phyloP scores from a whole-genome alignment of 2,329 filamentous ascomycete species.

The Phaeophleospora eucalypticola region DNA sequence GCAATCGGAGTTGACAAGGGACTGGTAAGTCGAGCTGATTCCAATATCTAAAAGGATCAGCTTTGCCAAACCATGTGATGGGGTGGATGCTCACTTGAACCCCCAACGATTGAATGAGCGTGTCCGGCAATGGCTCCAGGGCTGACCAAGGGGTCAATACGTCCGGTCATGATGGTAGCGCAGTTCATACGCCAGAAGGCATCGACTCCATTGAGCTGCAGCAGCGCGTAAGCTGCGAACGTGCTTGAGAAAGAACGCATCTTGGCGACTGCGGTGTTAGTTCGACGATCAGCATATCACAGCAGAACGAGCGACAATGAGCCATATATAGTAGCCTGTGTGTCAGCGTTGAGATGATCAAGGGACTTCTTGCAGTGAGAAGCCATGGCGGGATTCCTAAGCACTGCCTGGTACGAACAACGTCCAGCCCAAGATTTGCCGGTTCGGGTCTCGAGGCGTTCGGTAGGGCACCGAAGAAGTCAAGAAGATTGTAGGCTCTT shows the following conservation, averaged over 20 bases:
- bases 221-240: conserved; percentile 9
- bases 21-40: conserved; percentile 57
- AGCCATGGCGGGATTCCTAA: conserved; percentile 9
- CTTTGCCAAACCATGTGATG: conserved; percentile 1
- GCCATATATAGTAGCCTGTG: neutral
- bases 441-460: neutral
- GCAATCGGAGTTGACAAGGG: conserved; percentile 57
- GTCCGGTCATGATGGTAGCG: conserved; percentile 32
- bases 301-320: conserved; percentile 2
- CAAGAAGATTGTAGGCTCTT: too few relatives aligned
- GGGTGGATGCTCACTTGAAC: conserved; percentile 25
- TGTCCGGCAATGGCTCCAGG: conserved; percentile 32
- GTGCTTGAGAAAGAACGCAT: conserved; percentile 10
- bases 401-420: conserved; percentile 12
- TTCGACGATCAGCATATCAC: neutral
- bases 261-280: neutral
- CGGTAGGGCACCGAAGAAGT: neutral
- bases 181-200: conserved; percentile 38
- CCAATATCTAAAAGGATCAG: conserved; percentile 49
- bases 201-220: conserved; percentile 19
- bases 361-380: conserved; percentile 1
- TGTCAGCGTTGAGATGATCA: neutral
- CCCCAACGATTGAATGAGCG: conserved; percentile 33
- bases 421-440: neutral
- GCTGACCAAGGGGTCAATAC: conserved; percentile 35